Conservation (phyloP, 768 basidiomycete species). For the Mycena latifolia region DNA sequence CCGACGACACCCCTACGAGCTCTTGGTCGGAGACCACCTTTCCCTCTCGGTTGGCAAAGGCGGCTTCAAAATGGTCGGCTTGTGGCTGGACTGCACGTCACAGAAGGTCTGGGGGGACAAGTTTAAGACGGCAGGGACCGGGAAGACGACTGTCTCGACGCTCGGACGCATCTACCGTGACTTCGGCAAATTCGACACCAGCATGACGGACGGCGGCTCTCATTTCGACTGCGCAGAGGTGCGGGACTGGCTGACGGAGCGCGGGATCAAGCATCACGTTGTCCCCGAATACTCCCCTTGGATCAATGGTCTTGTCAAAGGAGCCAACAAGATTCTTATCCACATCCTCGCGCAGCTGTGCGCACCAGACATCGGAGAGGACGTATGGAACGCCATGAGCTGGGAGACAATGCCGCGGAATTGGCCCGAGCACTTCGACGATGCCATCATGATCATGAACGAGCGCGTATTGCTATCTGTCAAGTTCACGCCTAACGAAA, state of each 20-base stretch:
- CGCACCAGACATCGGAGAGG: conserved; percentile 34
- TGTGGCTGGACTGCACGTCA: conserved; percentile 33
- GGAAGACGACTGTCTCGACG: neutral
- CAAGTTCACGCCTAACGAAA: conserved; percentile 38
- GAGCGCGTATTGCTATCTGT: conserved; percentile 38
- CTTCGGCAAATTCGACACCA: neutral
- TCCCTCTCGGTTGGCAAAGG: conserved; percentile 38
- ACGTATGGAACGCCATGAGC: conserved; percentile 13
- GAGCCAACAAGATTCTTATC: conserved; percentile 38
- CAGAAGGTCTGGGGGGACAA: conserved; percentile 40
- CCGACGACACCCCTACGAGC: conserved; percentile 40
- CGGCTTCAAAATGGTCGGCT: conserved; percentile 30
- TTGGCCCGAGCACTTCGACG: conserved; percentile 37
- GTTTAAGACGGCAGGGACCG: neutral
- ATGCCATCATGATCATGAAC: conserved; percentile 33
- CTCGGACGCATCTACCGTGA: neutral
- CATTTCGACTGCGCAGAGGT: neutral
- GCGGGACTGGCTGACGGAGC: neutral
- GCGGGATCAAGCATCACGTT: conserved; percentile 26
- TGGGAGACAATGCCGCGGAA: conserved; percentile 30
- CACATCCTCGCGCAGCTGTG: conserved; percentile 35
- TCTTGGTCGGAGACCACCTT: conserved; percentile 43
- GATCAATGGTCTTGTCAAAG: conserved; percentile 42
- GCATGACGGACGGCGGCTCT: neutral
- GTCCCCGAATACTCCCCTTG: conserved; percentile 40